Percentiles rank a stretch among this genome's conserved stretches.
These are phyloP conservation scores for Volvox africanus DNA, from an alignment of 139 green algal genomes.

Conservation along the genomic window DNA sequence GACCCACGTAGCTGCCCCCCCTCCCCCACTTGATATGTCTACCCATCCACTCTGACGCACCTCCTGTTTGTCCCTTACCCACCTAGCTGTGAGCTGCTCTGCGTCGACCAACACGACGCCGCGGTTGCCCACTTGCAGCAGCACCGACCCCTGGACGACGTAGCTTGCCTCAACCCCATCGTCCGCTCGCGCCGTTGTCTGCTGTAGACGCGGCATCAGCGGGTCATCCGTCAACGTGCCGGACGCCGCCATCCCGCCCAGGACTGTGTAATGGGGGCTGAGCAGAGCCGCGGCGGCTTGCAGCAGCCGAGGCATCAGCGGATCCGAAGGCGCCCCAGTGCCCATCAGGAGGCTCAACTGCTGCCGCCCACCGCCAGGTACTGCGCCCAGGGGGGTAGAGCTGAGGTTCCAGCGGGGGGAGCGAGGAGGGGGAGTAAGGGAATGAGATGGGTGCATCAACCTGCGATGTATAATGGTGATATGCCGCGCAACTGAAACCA, in stretches of 20 bases:
- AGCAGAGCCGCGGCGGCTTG: background rate
- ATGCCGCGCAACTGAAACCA: too few relatives aligned
- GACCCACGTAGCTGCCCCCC: background rate
- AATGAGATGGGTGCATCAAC: too few relatives aligned
- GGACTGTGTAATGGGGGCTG: background rate
- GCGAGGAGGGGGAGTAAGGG: too few relatives aligned
- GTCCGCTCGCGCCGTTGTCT: background rate
- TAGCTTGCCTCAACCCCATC: background rate
- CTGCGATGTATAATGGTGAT: too few relatives aligned
- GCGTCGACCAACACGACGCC: constrained; percentile 39
- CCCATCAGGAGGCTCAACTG: constrained; percentile 35
- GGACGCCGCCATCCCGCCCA: background rate
- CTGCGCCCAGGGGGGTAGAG: too few relatives aligned
- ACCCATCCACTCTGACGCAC: background rate
- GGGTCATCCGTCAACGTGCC: constrained; percentile 5
- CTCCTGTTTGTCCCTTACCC: background rate
- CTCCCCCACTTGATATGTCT: background rate
- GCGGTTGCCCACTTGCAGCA: constrained; percentile 24
- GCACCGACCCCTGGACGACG: constrained; percentile 20
- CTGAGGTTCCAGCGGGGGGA: too few relatives aligned
- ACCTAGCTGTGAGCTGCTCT: constrained; percentile 27
- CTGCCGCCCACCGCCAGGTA: too few relatives aligned
- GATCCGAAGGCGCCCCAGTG: background rate
- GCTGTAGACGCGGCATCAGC: constrained; percentile 16
- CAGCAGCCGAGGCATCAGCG: constrained; percentile 30